phyloP scores from a whole-genome alignment of 2,329 filamentous ascomycete genomes.

The Fusarium cyanostomum region DNA sequence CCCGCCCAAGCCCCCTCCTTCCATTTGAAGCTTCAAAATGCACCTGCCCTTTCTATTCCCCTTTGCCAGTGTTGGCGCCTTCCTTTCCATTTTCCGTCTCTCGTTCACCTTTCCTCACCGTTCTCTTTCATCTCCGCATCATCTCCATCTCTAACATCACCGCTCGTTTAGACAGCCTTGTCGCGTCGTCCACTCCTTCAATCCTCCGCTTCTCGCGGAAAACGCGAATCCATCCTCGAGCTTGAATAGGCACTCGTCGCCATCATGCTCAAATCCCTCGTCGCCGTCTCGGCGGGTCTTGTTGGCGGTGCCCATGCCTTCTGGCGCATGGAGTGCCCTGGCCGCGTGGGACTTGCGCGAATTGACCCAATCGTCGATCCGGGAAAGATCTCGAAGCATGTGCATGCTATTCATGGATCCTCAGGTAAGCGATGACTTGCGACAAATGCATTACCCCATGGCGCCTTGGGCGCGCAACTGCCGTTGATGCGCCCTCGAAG shows the following conservation, averaged over 20 bases:
- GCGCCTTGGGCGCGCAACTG: neutral
- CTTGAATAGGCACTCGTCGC: slow-evolving; percentile 39
- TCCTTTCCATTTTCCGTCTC: neutral
- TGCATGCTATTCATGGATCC: slow-evolving; percentile 80
- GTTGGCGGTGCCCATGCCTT: slow-evolving; percentile 69
- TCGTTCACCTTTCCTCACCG: neutral
- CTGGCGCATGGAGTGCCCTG: slow-evolving; percentile 89
- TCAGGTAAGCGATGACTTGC: slow-evolving; percentile 67
- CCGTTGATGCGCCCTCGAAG: neutral
- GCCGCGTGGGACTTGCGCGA: slow-evolving; percentile 72
- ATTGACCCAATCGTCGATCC: slow-evolving; percentile 80
- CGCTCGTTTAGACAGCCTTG: slow-evolving; percentile 45
- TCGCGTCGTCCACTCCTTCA: slow-evolving; percentile 50
- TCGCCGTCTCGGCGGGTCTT: slow-evolving; percentile 48
- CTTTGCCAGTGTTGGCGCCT: slow-evolving; percentile 1
- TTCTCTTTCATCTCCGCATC: slow-evolving; percentile 5
- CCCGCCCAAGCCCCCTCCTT: slow-evolving; percentile 17
- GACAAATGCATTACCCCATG: neutral
- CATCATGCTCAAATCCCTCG: slow-evolving; percentile 48
- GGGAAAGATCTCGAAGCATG: slow-evolving; percentile 69
- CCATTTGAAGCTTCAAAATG: slow-evolving; percentile 18
- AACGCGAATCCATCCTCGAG: slow-evolving; percentile 26
- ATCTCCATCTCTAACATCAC: slow-evolving; percentile 23
- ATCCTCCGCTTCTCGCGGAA: slow-evolving; percentile 11
- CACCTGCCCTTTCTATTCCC: slow-evolving; percentile 10